These are phyloP conservation scores for Metschnikowia kofuensis DNA, from an alignment of 805 yeast genomes.

Conservation along the genomic window DNA sequence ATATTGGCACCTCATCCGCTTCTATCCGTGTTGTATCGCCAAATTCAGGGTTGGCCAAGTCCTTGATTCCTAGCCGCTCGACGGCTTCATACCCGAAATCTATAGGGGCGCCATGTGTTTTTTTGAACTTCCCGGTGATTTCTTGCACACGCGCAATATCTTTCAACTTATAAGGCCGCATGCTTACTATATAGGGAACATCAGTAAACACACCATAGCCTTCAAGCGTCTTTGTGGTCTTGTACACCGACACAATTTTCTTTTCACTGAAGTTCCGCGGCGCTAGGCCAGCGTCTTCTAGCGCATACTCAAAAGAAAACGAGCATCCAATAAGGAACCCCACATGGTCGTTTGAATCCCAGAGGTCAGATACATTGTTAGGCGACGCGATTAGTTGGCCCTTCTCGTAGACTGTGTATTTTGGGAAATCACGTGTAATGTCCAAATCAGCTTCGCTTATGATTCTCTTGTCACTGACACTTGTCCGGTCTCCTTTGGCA, in stretches of 20 bases:
- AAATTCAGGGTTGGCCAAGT: slow-evolving; percentile 32
- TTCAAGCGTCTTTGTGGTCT: slow-evolving; percentile 11
- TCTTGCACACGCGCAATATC: slow-evolving; percentile 28
- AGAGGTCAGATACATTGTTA: slow-evolving; percentile 24
- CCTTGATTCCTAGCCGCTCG: slow-evolving; percentile 31
- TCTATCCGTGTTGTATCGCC: slow-evolving; percentile 31
- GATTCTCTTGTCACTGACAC: slow-evolving; percentile 3
- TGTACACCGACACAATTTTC: slow-evolving; percentile 14
- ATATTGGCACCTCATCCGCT: slow-evolving; percentile 39
- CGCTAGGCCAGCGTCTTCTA: slow-evolving; percentile 26
- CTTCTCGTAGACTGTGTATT: slow-evolving; percentile 30
- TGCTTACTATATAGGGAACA: slow-evolving; percentile 38
- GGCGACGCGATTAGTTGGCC: slow-evolving; percentile 26
- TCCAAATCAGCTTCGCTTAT: slow-evolving; percentile 21
- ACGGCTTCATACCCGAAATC: slow-evolving; percentile 41
- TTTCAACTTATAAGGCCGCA: slow-evolving; percentile 35
- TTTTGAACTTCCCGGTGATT: slow-evolving; percentile 27
- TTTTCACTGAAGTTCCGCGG: slow-evolving; percentile 22
- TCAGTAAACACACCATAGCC: slow-evolving; percentile 30
- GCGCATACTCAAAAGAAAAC: slow-evolving; percentile 37
- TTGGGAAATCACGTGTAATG: slow-evolving; percentile 33
- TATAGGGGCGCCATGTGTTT: slow-evolving; percentile 41
- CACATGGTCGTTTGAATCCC: slow-evolving; percentile 31
- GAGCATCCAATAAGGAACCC: slow-evolving; percentile 45
- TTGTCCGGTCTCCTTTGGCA: slow-evolving; percentile 20